Percentiles rank a stretch among this genome's conserved stretches.
Evolutionary conservation across 176 grass and related monocot genomes (phyloP).

Genomic region (Musa beccarii): DNA sequence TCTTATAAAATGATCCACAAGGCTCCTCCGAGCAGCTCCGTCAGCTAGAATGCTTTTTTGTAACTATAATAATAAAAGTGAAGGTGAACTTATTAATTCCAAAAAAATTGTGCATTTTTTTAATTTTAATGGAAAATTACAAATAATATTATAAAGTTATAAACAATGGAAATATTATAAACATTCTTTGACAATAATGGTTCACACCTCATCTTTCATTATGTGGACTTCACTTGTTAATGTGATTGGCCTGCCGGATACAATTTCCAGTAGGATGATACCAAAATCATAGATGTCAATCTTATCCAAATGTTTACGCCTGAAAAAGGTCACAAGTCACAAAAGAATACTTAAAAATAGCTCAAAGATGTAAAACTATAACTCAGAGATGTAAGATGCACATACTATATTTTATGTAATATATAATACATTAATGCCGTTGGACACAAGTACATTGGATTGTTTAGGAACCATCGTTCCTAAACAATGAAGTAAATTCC

Average conservation of each 20-base stretch:
- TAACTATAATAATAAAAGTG: constrained; percentile 32
- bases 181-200: neutral
- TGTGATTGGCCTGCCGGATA: constrained; percentile 69
- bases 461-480: too few species aligned
- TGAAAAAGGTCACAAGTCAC: constrained; percentile 17
- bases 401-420: too few species aligned
- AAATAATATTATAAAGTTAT: too few species aligned
- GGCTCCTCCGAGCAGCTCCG: constrained; percentile 46
- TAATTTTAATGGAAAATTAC: neutral
- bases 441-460: too few species aligned
- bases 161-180: too few species aligned
- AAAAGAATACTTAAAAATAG: neutral
- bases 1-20: constrained; percentile 47
- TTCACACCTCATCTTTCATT: constrained; percentile 61
- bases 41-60: constrained; percentile 56
- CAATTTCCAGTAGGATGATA: constrained; percentile 72
- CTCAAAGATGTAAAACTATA: neutral
- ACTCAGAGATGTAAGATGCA: too few species aligned
- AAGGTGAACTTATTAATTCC: neutral
- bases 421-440: too few species aligned
- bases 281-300: constrained; percentile 75
- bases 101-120: too few species aligned
- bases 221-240: constrained; percentile 76
- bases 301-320: constrained; percentile 48
- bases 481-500: too few species aligned